Evolutionary conservation across 1,139 yeast genomes (phyloP), one percentile per base, ranked within the genome.

Genomic region (Yamadazyma diddensiae): DNA sequence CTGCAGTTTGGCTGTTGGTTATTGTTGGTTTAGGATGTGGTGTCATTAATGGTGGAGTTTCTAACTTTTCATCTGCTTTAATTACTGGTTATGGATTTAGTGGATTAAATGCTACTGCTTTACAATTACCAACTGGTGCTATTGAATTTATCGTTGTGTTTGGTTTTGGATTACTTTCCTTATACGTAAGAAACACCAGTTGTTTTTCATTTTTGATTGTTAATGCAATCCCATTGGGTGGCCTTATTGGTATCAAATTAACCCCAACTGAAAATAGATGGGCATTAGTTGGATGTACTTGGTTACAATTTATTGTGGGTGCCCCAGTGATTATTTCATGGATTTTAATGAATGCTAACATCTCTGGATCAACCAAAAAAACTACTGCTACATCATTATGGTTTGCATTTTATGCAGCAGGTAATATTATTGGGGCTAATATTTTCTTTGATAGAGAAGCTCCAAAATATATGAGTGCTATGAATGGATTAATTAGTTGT

Each of bases 261-360:
- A 50, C 50, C 11, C 38, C 47, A 9, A 37, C 47, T 17, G 44
- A 29, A 11, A 23, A 54, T 24, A 49, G 39, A 34, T 51, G 58
- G 54, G 42, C 53, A 5, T 37, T 55, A 14, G 59, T 52, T 2
- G 51, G 65, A 7, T 60, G 66, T 39, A 55, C 64, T 13, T 64
- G 64, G 60, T 43, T 63, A 18, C 65, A 59, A 33, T 59, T 47
- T 40, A 49, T 57, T 19, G 45, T 59, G 33, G 64, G 62, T 5
- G 62, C 57, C 2, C 63, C 62, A 10, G 57, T 59, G 21, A 57
- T 60, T 31, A 37, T 57, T 28, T 43, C 52, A 15, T 62, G 66
- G 64, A 47, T 58, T 12, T 48, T 54, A 22, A 33, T 53, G 23
- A 49, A 42, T 31, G 51, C 52, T 7, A 57, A 58, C 37, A 46